These are phyloP conservation scores for Pythium monospermum DNA, from an alignment of 352 stramenopile genomes.

Conservation along the genomic window DNA sequence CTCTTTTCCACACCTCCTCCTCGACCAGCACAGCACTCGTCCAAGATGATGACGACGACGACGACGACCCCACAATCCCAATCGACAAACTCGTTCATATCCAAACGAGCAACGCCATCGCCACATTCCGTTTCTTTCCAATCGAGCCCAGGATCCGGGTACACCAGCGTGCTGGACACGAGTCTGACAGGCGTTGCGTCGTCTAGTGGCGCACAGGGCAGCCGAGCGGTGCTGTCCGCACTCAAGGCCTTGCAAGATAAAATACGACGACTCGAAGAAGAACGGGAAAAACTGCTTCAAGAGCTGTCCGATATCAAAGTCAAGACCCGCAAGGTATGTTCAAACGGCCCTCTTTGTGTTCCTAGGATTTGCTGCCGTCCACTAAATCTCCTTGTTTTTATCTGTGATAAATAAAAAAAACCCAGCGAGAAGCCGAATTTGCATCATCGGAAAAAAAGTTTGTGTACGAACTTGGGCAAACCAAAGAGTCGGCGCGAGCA, in stretches of 20 bases:
- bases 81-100: neutral
- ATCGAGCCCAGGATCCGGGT: neutral
- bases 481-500: constrained; percentile 58
- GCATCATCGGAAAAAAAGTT: constrained; percentile 58
- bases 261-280: constrained; percentile 59
- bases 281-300: constrained; percentile 48
- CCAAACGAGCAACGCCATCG: constrained; percentile 8
- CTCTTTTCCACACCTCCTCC: constrained; percentile 18
- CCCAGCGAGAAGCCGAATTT: constrained; percentile 40
- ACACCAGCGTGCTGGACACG: constrained; percentile 5
- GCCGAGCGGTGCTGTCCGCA: constrained; percentile 61
- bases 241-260: constrained; percentile 81
- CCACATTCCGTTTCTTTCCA: neutral
- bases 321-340: constrained; percentile 38
- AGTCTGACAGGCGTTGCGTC: constrained; percentile 6
- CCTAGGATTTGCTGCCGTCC: neutral
- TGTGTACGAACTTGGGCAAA: constrained; percentile 58
- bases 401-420: no score
- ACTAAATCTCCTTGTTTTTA: constrained; percentile 2
- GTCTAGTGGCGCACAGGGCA: constrained; percentile 35
- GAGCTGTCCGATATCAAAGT: constrained; percentile 61
- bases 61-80: neutral
- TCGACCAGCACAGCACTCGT: neutral
- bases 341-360: neutral
- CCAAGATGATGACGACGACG: constrained; percentile 8